Conservation (phyloP, 768 basidiomycete species). For the Naganishia friedmannii region DNA sequence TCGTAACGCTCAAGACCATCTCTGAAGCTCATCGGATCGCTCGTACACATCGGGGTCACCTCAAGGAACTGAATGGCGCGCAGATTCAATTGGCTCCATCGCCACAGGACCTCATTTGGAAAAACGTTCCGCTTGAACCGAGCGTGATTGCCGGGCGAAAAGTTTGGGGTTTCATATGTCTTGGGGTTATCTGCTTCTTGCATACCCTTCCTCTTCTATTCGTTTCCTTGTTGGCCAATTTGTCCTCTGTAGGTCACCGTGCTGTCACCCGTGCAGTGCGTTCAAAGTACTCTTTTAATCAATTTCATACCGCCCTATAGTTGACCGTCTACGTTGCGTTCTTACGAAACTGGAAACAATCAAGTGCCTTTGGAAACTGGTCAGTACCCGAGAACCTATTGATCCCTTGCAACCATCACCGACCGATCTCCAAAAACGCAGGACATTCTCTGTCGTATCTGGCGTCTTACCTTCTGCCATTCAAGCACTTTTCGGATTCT, state of each 20-base stretch:
- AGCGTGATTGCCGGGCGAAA: slow-evolving; percentile 66
- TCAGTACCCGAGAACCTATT: slow-evolving; percentile 29
- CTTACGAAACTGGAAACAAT: slow-evolving; percentile 66
- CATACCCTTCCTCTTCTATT: slow-evolving; percentile 88
- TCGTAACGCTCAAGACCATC: slow-evolving; percentile 52
- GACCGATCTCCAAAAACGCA: slow-evolving; percentile 18
- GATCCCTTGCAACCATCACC: background rate
- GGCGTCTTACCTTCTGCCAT: slow-evolving; percentile 90
- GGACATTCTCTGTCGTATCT: slow-evolving; percentile 76
- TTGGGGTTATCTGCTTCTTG: slow-evolving; percentile 80
- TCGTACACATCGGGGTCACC: slow-evolving; percentile 46
- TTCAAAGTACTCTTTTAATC: background rate
- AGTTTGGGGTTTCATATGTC: slow-evolving; percentile 71
- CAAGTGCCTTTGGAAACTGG: slow-evolving; percentile 58
- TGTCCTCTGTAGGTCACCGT: slow-evolving; percentile 63
- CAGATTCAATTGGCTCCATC: slow-evolving; percentile 50
- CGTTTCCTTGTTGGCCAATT: slow-evolving; percentile 87
- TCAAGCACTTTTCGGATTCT: slow-evolving; percentile 81
- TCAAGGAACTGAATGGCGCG: slow-evolving; percentile 50
- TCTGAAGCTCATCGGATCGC: slow-evolving; percentile 53
- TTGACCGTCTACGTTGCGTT: slow-evolving; percentile 67
- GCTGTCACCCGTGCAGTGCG: background rate
- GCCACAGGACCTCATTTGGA: slow-evolving; percentile 67
- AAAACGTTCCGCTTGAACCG: slow-evolving; percentile 74
- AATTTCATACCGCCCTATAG: slow-evolving; percentile 47